Base-by-base conservation (phyloP, 2,329 filamentous ascomycete genomes). In the Paraphaeosphaeria sporulosa region DNA sequence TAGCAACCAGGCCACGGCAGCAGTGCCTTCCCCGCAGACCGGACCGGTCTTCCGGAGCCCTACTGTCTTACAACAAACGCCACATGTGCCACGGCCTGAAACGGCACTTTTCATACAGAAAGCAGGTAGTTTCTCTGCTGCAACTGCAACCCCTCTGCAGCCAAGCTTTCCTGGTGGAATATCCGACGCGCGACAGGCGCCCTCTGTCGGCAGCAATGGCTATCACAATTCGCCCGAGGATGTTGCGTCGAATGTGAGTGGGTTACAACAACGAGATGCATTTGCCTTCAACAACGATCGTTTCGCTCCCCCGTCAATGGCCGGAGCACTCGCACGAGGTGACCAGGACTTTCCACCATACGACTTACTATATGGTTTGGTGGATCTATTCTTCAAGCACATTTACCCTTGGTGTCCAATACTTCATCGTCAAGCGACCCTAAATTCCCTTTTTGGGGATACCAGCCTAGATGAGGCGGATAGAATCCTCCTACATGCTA, bases 401-500 rank as follows among this genome's bases (percentile, higher is more conserved):
- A 85, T 87, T 70, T 88, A 88, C 65, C 86, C 86, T 0, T 89
- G 86, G 86, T 96, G 93, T 73, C 93, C 94, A 0, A 95, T 97
- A 25, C 82, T 97, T n/a, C 92, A 97, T 77, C 87, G 92, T 23
- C 89, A 91, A 71, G 89, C 90, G 4, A 96, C 93, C 0, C 78
- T 97, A 9, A 91, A 96, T 68, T 88, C 89, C 0, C 83, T 97
- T 0, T 97, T 97, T 67, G 92, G 92, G 0, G 87, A 15, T 77
- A 81, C 67, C 67, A 86, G 89, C 1, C 81, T 95, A 1, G 90
- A 94, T 40, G 92, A 96, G 76, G 89, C 90, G 1, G 93, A 97
- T 72, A 86, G 90, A 44, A 90, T 96, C 57, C 82, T 97, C 15
- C 82, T 97, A 6, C 92, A 96, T 76, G 90, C 94, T 5, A 96